Evolutionary conservation across 257 asterid species (phyloP).

Genomic region (Nicotiana tomentosiformis): DNA sequence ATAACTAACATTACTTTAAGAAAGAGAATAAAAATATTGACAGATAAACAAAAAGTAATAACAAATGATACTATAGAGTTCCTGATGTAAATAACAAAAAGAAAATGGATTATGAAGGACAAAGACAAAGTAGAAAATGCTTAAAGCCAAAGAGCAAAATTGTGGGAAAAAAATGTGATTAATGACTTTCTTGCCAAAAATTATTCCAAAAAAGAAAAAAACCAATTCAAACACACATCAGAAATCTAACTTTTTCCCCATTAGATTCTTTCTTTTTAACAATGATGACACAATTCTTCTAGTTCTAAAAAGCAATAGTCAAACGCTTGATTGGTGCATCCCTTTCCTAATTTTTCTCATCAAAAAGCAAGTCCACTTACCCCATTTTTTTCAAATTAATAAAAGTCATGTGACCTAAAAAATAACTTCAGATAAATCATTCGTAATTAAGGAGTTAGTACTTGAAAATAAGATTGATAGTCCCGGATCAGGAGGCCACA

Average conservation of each 20-base stretch:
- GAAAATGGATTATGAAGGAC: background rate
- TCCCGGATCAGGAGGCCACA: too few species aligned
- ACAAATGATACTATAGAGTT: background rate
- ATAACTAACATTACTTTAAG: background rate
- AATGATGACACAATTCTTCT: conserved; percentile 40
- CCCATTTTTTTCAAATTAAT: conserved; percentile 1
- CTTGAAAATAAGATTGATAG: background rate
- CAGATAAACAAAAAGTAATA: background rate
- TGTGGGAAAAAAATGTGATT: background rate
- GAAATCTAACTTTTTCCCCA: conserved; percentile 15
- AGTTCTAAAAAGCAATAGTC: conserved; percentile 34
- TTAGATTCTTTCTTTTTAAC: conserved; percentile 17
- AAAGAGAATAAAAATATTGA: too few species aligned
- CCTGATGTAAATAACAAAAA: background rate
- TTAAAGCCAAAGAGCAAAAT: background rate
- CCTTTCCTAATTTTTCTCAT: conserved; percentile 28
- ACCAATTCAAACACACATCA: conserved; percentile 15
- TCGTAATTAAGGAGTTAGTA: background rate
- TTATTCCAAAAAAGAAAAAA: background rate
- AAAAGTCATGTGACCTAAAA: background rate
- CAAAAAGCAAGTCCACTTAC: conserved; percentile 42
- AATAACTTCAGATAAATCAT: background rate
- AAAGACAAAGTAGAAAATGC: background rate
- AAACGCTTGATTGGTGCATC: conserved; percentile 36
- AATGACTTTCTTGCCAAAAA: background rate